Evolutionary conservation across 2,329 filamentous ascomycete species (phyloP), one percentile per base, ranked within the genome.

Genomic region (Fusarium sp.): DNA sequence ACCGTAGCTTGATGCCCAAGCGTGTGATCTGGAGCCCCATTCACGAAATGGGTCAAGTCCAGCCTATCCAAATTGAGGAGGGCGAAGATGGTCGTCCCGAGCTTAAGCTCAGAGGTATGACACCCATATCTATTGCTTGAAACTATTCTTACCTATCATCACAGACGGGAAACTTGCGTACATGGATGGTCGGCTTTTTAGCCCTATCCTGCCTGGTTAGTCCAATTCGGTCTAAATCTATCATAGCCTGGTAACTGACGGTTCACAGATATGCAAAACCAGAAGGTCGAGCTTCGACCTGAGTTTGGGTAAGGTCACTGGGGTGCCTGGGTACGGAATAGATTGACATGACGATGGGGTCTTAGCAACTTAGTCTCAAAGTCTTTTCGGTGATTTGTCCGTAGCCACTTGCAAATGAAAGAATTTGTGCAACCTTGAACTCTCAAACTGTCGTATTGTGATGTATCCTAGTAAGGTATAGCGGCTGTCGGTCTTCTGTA

Each of bases 1-100:
- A 70, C 3, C 16, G 3, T 1, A 68, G 67, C 8, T 3, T 70
- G 3, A 4, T 15, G 27, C 67, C 67, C 13, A 70, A 70, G 32
- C 34, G 12, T 2, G 27, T 70, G 6, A n/a, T 46, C 0, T 70
- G 67, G 67, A 48, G 49, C 9, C 34, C 0, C 5, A 43, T 5
- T 5, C 24, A 51, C 0, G 12, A 43, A 1, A 20, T 8, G 6
- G 0, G 25, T 2, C 0, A 2, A 0, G 9, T 70, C 4, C 67
- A 56, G 20, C 67, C 67, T 3, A 27, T 57, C 2, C 22, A 16
- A 0, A n/a, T 58, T 8, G 2, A 25, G 8, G 1, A 38, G 1
- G 9, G 15, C 3, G 61, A 12, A 4, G 8, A 15, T 3, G 43
- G 49, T 6, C 24, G 49, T 6, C 24, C 9, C 1, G 25, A 59